Percentiles rank a stretch among this genome's conserved stretches.
Conservation (phyloP, 2,329 filamentous ascomycete genomes). For the Furcasterigmium sp. region DNA sequence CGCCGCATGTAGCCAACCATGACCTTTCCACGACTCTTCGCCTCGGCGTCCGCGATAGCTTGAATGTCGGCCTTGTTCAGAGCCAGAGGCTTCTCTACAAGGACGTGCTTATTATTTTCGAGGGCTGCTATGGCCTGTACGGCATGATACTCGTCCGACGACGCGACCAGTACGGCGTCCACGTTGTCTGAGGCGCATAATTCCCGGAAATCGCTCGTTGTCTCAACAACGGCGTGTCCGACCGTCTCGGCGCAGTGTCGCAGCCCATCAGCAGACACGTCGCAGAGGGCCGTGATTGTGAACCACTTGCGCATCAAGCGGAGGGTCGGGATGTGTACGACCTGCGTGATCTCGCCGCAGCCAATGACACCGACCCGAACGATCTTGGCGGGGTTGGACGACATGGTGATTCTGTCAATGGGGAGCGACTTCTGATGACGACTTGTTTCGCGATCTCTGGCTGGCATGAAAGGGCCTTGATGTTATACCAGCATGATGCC, state of each 20-base stretch:
- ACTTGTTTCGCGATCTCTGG: too few relatives aligned
- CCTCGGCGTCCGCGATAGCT: slow-evolving; percentile 40
- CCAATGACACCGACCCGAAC: slow-evolving; percentile 3
- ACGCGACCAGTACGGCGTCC: slow-evolving; percentile 44
- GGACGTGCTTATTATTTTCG: slow-evolving; percentile 43
- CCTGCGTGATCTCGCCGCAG: slow-evolving; percentile 3
- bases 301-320: not conserved
- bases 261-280: not conserved
- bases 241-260: slow-evolving; percentile 18
- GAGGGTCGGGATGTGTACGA: slow-evolving; percentile 3
- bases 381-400: too few relatives aligned
- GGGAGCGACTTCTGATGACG: too few relatives aligned
- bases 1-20: slow-evolving; percentile 54
- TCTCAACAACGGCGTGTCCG: slow-evolving; percentile 17
- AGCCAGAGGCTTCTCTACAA: slow-evolving; percentile 51
- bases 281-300: slow-evolving; percentile 1
- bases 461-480: too few relatives aligned
- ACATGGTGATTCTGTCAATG: too few relatives aligned
- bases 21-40: too few relatives aligned
- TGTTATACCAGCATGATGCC: too few relatives aligned
- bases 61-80: slow-evolving; percentile 36
- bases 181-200: slow-evolving; percentile 31
- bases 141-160: slow-evolving; percentile 46
- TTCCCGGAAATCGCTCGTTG: slow-evolving; percentile 26
- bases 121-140: slow-evolving; percentile 40